A percentile compares a stretch with the other conserved stretches of the same genome.
Conservation (phyloP, 2,329 filamentous ascomycete species). For the Sporothrix schenckii region DNA sequence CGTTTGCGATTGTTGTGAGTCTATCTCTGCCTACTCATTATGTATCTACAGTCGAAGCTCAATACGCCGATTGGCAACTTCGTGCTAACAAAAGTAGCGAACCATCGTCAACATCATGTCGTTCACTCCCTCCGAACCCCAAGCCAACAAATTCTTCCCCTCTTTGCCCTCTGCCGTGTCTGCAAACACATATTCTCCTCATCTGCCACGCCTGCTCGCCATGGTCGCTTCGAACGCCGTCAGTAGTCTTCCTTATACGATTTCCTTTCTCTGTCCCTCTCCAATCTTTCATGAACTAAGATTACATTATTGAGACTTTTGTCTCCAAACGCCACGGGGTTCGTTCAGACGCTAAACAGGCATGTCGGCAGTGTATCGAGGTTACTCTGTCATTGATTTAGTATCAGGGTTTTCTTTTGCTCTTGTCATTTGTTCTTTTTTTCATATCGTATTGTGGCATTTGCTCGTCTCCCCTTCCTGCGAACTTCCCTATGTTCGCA, state of each 20-base stretch:
- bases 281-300: not conserved
- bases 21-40: not conserved
- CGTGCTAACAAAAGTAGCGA: not conserved
- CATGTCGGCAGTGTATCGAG: too few species aligned
- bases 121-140: not conserved
- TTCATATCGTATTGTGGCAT: too few species aligned
- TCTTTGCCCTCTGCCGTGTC: constrained; percentile 4
- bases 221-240: not conserved
- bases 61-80: too few species aligned
- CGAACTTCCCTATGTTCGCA: too few species aligned
- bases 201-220: not conserved
- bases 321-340: too few species aligned
- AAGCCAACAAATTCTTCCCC: not conserved
- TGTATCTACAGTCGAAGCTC: not conserved
- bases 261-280: constrained; percentile 10
- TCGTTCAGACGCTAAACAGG: too few species aligned
- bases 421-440: too few species aligned
- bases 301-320: too few species aligned
- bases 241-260: not conserved
- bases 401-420: too few species aligned
- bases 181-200: constrained; percentile 4
- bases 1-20: not conserved
- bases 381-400: too few species aligned
- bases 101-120: not conserved
- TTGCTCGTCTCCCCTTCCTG: too few species aligned